Conservation (phyloP, 495 filamentous ascomycete species). For the Tuber calosporum region DNA sequence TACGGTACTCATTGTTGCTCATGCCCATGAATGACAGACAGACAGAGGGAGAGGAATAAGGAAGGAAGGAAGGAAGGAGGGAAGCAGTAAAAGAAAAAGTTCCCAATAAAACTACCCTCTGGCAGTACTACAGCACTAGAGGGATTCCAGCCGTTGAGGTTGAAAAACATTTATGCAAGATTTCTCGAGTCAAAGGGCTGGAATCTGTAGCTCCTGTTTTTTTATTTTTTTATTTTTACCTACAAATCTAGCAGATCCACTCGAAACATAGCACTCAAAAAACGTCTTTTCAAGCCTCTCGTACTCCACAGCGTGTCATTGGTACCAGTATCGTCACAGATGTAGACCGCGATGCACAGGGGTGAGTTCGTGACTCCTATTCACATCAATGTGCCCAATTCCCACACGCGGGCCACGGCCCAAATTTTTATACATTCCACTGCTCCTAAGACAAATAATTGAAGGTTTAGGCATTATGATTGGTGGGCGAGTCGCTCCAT, state of each 20-base stretch:
- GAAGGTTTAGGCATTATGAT: neutral
- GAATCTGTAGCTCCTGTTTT: neutral
- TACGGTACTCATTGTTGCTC: neutral
- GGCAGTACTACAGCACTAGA: neutral
- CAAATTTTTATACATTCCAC: neutral
- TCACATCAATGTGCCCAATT: neutral
- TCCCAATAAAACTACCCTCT: neutral
- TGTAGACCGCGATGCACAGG: neutral
- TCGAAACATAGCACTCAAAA: too few species aligned
- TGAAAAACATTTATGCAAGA: neutral
- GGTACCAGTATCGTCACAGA: neutral
- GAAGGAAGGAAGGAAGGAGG: too few species aligned
- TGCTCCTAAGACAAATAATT: neutral
- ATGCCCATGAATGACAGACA: neutral
- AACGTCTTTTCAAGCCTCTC: neutral
- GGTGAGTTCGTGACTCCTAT: neutral
- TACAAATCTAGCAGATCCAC: neutral
- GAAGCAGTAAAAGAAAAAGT: neutral
- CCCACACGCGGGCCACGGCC: neutral
- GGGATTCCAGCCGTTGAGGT: neutral
- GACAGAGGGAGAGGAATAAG: neutral
- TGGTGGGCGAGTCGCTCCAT: neutral
- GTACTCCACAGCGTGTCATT: neutral
- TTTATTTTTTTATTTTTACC: too few species aligned
- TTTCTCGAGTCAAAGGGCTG: neutral